Evolutionary conservation across 768 basidiomycete species (phyloP), one percentile per base, ranked within the genome.

Genomic region (Pisolithus tinctorius): DNA sequence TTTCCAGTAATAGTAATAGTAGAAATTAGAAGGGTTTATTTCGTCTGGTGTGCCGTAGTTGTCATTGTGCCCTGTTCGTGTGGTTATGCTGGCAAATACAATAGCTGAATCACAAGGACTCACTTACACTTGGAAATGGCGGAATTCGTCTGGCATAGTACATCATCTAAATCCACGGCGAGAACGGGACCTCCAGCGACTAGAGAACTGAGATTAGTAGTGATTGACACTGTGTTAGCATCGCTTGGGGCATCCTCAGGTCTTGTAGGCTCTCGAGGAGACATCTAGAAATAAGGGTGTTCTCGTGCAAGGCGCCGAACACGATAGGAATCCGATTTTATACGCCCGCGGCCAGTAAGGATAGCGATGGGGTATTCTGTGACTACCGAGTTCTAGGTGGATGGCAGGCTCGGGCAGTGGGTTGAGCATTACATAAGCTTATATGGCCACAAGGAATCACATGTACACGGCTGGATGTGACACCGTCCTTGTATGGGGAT

Each of bases 1-100:
- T 74, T 84, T 86, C 86, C 86, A 87, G 61, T 83, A 86, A 63
- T 84, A 85, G 57, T 85, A 86, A 60, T 87, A 88, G 57, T 81
- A 80, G 62, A 85, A 86, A 47, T 76, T 57, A n/a, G 74, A 68
- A 42, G 79, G 48, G 30, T 69, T 69, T 72, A 88, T 82, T 11
- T 75, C 64, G 27, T 14, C 40, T 25, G 53, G 38, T 4, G 83
- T 80, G 13, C 78, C 79, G 59, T 78, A 81, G 8, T 60, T 62
- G 23, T 74, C 72, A 53, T 87, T 87, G 57, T 87, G 85, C 84
- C 85, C 85, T 87, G 51, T 5, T 54, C 2, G 38, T 34, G 50
- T 48, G 30, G 38, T 40, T 42, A 6, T 9, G 16, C n/a, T 46
- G 36, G 5, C 20, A 20, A 20, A 20, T 20, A 20, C 20, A 20